These are phyloP conservation scores for Inonotus hispidus DNA, from an alignment of 1,284 basidiomycete species.

Conservation along the genomic window DNA sequence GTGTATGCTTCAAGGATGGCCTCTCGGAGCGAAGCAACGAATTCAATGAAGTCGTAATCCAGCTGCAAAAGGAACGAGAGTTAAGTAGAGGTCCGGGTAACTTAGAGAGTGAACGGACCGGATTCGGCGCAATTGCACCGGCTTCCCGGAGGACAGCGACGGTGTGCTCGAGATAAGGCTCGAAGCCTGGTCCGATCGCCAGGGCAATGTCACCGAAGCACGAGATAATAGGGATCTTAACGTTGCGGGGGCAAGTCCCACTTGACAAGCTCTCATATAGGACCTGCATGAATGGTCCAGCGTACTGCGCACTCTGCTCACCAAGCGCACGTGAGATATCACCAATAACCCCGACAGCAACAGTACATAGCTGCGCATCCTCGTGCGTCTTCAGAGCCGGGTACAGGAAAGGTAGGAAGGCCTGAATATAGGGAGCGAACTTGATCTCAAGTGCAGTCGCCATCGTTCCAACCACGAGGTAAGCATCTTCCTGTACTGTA, in stretches of 20 bases:
- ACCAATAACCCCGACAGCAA: conserved; percentile 93
- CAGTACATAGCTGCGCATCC: conserved; percentile 93
- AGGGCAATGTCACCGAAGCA: conserved; percentile 98
- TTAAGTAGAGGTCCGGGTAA: neutral
- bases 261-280: conserved; percentile 91
- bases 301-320: conserved; percentile 78
- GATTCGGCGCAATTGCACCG: conserved; percentile 79
- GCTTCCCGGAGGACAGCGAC: conserved; percentile 93
- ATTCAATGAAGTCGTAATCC: conserved; percentile 89
- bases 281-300: conserved; percentile 85
- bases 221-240: conserved; percentile 93
- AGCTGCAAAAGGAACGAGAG: conserved; percentile 39
- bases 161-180: conserved; percentile 85
- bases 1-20: conserved; percentile 97
- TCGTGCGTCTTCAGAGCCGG: conserved; percentile 90
- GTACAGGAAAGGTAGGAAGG: conserved; percentile 88
- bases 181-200: conserved; percentile 83
- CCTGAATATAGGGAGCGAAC: conserved; percentile 86
- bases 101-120: conserved; percentile 45
- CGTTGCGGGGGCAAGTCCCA: conserved; percentile 86
- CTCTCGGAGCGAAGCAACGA: conserved; percentile 87
- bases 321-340: conserved; percentile 93
- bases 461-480: conserved; percentile 90
- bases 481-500: conserved; percentile 95
- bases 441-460: conserved; percentile 79